phyloP scores from a whole-genome alignment of 2,329 filamentous ascomycete genomes.

The Aspergillus pseudonomiae region DNA sequence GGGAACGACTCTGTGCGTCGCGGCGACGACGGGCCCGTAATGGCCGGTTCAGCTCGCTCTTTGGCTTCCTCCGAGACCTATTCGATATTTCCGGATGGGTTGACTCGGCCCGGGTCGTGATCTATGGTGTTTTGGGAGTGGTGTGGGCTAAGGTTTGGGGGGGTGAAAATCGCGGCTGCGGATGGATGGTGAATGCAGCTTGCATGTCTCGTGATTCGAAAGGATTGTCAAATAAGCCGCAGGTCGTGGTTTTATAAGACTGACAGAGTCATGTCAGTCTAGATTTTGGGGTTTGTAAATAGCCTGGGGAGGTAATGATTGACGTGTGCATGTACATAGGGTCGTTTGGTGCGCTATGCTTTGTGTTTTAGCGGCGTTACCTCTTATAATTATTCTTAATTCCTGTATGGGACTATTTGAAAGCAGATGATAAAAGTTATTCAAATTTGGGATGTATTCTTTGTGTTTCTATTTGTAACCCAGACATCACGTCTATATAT shows the following conservation, averaged over 20 bases:
- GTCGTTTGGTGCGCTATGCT: background rate
- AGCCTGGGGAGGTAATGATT: background rate
- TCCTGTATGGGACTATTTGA: background rate
- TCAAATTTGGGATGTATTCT: background rate
- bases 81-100: slow-evolving; percentile 46
- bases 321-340: slow-evolving; percentile 5
- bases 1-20: slow-evolving; percentile 64
- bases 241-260: slow-evolving; percentile 34
- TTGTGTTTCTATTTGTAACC: background rate
- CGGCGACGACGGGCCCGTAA: slow-evolving; percentile 31
- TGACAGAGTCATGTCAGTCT: background rate
- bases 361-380: background rate
- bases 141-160: slow-evolving; percentile 64
- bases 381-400: background rate
- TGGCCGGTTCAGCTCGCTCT: slow-evolving; percentile 26
- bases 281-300: background rate
- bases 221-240: slow-evolving; percentile 40
- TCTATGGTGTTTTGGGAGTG: slow-evolving; percentile 58
- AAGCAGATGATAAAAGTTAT: background rate
- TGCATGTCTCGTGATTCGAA: slow-evolving; percentile 44
- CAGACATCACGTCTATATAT: background rate
- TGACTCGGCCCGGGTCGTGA: slow-evolving; percentile 54
- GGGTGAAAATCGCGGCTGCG: slow-evolving; percentile 48
- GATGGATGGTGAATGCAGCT: slow-evolving; percentile 65
- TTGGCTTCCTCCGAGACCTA: slow-evolving; percentile 39